Base-by-base conservation (phyloP, 352 stramenopile genomes). In the Pythium aristosporum region DNA sequence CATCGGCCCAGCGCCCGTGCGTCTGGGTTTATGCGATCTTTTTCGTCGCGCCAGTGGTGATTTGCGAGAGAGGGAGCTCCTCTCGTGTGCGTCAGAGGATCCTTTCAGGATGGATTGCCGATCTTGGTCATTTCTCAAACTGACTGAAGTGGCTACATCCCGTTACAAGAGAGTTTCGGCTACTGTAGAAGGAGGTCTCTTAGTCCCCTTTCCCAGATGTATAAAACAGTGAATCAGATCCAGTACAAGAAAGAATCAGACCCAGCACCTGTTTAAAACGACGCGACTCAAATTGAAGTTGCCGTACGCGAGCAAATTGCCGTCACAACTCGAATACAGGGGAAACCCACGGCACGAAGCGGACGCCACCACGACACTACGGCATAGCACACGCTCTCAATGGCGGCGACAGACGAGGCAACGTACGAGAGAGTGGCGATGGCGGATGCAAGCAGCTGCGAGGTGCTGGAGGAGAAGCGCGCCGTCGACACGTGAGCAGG, bases 131-230 rank as follows among this genome's bases (percentile, higher is more conserved):
- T 39, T 39, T 39, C 6, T 51, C 46, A 21, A 58, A 58, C 52
- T 58, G 52, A 58, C 52, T 58, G 52, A 58, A 58, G 52, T 58
- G 52, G 52, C 52, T 51, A 42, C 53, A 60, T 49, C 23, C 15
- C 21, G 37, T 7, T 41, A 54, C 15, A 41, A 54, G 48, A 54
- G 48, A 21, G 13, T 41, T 5, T 6, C 10, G 21, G 12, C 48
- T 54, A n/a, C 12, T 51, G 2, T 54, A 41, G 5, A 54, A 13
- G 34, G 34, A 12, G 34, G 2, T 39, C 11, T 39, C 34, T 11
- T 39, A 13, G 8, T 39, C 25, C 25, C 25, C 25, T 39, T 13
- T 39, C 34, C 34, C 34, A 39, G 34, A 39, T 39, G 34, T 39
- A 39, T 39, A 39, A 39, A 39, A 39, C 34, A 39, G 21, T 42